Conservation (phyloP, 352 stramenopile species). For the Hyaloperonospora brassicae region DNA sequence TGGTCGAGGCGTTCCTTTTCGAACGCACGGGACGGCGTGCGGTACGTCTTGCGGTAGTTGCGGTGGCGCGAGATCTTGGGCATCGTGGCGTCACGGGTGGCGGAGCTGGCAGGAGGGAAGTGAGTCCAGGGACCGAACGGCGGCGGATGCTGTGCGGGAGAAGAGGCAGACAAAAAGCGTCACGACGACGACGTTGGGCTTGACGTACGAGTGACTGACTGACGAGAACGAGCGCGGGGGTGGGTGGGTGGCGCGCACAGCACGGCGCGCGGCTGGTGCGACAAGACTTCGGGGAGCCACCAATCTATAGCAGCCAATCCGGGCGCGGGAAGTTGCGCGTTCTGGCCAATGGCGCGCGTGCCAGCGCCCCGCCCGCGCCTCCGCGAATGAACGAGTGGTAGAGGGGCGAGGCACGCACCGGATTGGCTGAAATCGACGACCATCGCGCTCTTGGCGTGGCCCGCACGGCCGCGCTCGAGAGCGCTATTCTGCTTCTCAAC, state of each 20-base stretch:
- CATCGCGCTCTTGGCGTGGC: background rate
- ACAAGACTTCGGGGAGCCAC: conserved; percentile 34
- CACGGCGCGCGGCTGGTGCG: no score
- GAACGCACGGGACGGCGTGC: conserved; percentile 97
- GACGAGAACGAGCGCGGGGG: no score
- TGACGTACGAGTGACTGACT: no score
- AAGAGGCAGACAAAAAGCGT: background rate
- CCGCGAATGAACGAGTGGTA: background rate
- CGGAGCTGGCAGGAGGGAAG: conserved; percentile 61
- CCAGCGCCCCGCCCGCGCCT: background rate
- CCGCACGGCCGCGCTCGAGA: background rate
- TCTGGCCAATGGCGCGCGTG: background rate
- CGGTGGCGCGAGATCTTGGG: conserved; percentile 82
- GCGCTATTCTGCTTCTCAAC: background rate
- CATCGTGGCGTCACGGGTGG: conserved; percentile 63
- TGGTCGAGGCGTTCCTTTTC: conserved; percentile 99
- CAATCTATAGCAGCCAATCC: conserved; percentile 40
- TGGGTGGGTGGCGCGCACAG: no score
- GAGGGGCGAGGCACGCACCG: background rate
- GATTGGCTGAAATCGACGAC: conserved; percentile 6
- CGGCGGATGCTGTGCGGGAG: conserved; percentile 25
- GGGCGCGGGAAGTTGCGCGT: background rate
- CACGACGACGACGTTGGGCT: no score
- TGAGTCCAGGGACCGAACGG: conserved; percentile 55
- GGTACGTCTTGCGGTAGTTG: conserved; percentile 97